These are phyloP conservation scores for Aureobasidium sp. DNA, from an alignment of 2,329 filamentous ascomycete species.

Conservation along the genomic window DNA sequence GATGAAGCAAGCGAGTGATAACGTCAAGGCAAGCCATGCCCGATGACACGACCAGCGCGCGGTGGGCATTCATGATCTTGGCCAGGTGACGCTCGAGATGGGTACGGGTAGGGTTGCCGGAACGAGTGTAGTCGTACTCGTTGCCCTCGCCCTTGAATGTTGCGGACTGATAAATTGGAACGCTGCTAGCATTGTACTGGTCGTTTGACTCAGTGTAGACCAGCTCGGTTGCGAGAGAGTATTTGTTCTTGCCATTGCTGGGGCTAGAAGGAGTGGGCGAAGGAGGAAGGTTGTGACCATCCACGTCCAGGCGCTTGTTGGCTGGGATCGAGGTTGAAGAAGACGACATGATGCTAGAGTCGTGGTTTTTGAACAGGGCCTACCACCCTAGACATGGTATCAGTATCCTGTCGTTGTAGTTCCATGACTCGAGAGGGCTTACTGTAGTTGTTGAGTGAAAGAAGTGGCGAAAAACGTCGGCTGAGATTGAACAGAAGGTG, in stretches of 20 bases:
- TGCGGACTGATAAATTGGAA: conserved; percentile 94
- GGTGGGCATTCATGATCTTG: conserved; percentile 95
- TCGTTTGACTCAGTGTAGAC: conserved; percentile 95
- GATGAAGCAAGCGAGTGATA: conserved; percentile 80
- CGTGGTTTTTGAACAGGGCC: conserved; percentile 13
- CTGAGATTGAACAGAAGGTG: not conserved
- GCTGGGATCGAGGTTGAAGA: not conserved
- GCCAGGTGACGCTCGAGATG: conserved; percentile 94
- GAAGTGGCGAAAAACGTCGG: not conserved
- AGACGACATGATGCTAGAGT: conserved; percentile 7
- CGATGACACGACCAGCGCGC: conserved; percentile 86
- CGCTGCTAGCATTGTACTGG: conserved; percentile 93
- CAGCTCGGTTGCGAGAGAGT: conserved; percentile 89
- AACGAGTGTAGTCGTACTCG: conserved; percentile 98
- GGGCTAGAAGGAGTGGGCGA: conserved; percentile 92
- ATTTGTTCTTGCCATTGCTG: conserved; percentile 67
- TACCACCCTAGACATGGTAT: not conserved
- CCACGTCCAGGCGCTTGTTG: conserved; percentile 58
- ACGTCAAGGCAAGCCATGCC: conserved; percentile 98
- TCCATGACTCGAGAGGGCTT: too few relatives aligned
- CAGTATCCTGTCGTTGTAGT: too few relatives aligned
- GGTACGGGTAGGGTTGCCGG: conserved; percentile 90
- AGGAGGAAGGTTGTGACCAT: conserved; percentile 78
- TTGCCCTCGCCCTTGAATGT: conserved; percentile 85
- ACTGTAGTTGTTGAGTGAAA: not conserved